Evolutionary conservation across 2,329 filamentous ascomycete genomes (phyloP), one percentile per base, ranked within the genome.

Genomic region (Pyrenochaeta sp.): DNA sequence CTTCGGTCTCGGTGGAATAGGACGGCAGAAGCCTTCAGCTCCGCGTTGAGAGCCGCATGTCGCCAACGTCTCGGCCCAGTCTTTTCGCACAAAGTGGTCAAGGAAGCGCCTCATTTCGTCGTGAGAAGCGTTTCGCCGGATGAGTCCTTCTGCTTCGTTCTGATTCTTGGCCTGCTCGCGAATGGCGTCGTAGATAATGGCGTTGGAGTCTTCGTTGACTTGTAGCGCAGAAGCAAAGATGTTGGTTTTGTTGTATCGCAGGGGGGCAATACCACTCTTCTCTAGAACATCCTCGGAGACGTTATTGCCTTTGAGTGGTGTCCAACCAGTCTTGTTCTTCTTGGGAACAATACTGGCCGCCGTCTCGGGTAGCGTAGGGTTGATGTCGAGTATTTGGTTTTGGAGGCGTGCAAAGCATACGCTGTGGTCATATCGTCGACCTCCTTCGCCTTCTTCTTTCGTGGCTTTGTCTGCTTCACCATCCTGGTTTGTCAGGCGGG

Each of bases 261-360:
- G 44, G 2, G 53, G 53, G 7, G 46, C 31, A 15, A 50, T 37
- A 4, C 41, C 29, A 27, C 41, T 41, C 10, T 47, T 38, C n/a
- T 45, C 41, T 2, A 37, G 24, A 19, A 63, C 41, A 31, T 58
- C 50, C 14, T 40, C 26, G 14, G 47, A 48, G 29, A 57, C 46
- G 35, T 63, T 63, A 46, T 63, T 61, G 18, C 30, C 30, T 21
- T 61, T 61, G 13, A 62, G 48, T 3, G 34, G 28, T 3, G 32
- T 45, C 53, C 58, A 60, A 10, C 52, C 50, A n/a, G 22, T 39
- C 19, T 36, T 34, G 9, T 20, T 41, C 8, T 42, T 26, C n/a
- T n/a, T n/a, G n/a, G n/a, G n/a, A n/a, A n/a, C n/a, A n/a, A n/a
- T n/a, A n/a, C n/a, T n/a, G n/a, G n/a, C n/a, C n/a, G 14, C 44